These are phyloP conservation scores for Pleurozium schreberi DNA, from an alignment of 225 moss, liverwort and hornwort genomes.

Conservation along the genomic window DNA sequence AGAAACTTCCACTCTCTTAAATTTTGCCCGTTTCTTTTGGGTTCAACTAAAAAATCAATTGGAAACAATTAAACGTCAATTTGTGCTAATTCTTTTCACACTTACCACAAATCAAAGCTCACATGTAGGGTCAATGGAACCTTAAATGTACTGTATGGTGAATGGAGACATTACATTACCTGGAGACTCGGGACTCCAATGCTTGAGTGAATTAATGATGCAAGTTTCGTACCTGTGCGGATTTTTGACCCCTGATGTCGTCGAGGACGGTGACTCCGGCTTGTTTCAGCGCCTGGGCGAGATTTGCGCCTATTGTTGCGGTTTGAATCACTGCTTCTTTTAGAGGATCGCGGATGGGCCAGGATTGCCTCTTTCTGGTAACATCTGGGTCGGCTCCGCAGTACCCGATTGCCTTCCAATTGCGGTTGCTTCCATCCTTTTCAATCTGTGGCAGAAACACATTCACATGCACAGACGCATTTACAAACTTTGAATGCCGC, in stretches of 20 bases:
- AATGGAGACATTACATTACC: background rate
- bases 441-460: slow-evolving; percentile 23
- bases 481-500: background rate
- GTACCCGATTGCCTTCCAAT: slow-evolving; percentile 73
- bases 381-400: slow-evolving; percentile 44
- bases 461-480: background rate
- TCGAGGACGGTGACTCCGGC: slow-evolving; percentile 31
- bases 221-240: background rate
- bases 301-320: background rate
- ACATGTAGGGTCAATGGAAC: background rate
- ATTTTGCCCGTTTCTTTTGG: background rate
- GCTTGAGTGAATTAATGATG: background rate
- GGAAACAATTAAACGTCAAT: background rate
- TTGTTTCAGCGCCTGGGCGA: background rate
- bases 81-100: background rate
- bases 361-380: background rate
- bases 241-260: background rate
- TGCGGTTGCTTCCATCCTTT: slow-evolving; percentile 37
- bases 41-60: background rate
- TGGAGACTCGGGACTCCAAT: background rate
- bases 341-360: slow-evolving; percentile 4
- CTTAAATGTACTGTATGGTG: background rate
- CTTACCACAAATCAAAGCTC: background rate
- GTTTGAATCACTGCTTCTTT: slow-evolving; percentile 34
- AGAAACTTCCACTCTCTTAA: background rate